These are phyloP conservation scores for Aureobasidium sp. DNA, from an alignment of 2,329 filamentous ascomycete species.

Conservation along the genomic window DNA sequence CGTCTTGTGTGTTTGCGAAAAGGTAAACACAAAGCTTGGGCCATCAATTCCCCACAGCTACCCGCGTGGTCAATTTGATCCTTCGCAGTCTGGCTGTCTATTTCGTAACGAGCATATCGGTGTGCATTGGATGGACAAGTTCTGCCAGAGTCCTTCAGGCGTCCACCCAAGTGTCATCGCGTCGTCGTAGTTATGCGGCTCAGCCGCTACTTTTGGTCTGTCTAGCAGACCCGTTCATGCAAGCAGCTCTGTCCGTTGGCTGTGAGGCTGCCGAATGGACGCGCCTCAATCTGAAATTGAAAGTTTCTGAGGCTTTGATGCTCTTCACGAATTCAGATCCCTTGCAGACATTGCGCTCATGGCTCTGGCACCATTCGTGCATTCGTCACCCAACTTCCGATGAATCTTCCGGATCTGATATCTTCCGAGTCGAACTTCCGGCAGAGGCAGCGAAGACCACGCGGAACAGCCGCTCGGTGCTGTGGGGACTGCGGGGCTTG, in stretches of 20 bases:
- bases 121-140: background rate
- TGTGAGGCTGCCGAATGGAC: too few relatives aligned
- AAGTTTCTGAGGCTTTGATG: too few relatives aligned
- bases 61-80: background rate
- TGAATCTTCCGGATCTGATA: background rate
- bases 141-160: background rate
- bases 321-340: too few relatives aligned
- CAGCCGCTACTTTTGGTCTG: too few relatives aligned
- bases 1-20: background rate
- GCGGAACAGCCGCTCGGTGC: background rate
- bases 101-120: background rate
- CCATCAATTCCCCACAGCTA: background rate
- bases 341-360: too few relatives aligned
- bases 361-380: background rate
- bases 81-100: background rate
- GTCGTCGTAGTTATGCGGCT: too few relatives aligned
- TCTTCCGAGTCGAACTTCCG: background rate
- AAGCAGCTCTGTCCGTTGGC: too few relatives aligned
- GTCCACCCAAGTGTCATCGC: background rate
- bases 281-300: too few relatives aligned
- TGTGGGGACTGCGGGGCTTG: slow-evolving; percentile 11
- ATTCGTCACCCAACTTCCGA: background rate
- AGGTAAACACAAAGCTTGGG: background rate
- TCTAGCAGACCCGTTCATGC: too few relatives aligned
- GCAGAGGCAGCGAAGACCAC: background rate